Evolutionary conservation across 2,329 filamentous ascomycete genomes (phyloP).

Genomic region (Cryphonectria nitschkei): DNA sequence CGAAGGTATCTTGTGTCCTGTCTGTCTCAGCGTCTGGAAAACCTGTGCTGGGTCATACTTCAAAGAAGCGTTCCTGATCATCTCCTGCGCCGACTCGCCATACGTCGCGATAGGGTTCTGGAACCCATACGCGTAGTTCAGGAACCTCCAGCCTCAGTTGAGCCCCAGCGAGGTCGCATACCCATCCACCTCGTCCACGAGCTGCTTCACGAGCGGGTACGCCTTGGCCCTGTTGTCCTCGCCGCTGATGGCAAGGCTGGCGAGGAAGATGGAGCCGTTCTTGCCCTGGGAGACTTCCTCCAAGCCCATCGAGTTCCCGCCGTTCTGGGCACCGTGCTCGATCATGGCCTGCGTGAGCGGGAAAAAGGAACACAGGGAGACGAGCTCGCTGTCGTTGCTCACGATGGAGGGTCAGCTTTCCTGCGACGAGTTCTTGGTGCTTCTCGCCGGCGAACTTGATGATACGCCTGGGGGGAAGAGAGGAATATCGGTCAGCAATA

Average conservation of each 20-base stretch:
- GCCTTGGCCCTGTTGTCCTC: constrained; percentile 41
- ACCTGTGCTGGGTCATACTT: constrained; percentile 12
- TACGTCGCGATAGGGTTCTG: constrained; percentile 19
- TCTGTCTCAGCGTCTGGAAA: constrained; percentile 17
- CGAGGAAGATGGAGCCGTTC: constrained; percentile 40
- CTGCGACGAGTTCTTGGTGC: constrained; percentile 30
- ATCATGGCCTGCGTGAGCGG: constrained; percentile 39
- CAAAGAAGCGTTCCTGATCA: constrained; percentile 4
- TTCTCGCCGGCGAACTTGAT: constrained; percentile 12
- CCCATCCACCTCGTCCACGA: constrained; percentile 38
- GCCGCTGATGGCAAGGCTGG: constrained; percentile 38
- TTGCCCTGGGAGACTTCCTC: constrained; percentile 36
- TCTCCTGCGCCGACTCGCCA: constrained; percentile 14
- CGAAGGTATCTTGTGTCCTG: constrained; percentile 13
- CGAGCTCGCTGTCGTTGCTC: constrained; percentile 33
- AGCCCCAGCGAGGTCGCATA: constrained; percentile 35
- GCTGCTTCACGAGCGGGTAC: constrained; percentile 41
- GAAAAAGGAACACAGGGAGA: constrained; percentile 40
- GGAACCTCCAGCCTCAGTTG: constrained; percentile 30
- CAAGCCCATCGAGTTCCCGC: constrained; percentile 41
- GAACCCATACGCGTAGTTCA: constrained; percentile 16
- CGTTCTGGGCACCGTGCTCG: constrained; percentile 37
- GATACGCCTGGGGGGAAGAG: not conserved
- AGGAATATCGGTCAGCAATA: not conserved
- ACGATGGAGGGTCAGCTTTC: constrained; percentile 34